These are phyloP conservation scores for Phanerochaete sordida DNA, from an alignment of 768 basidiomycete species.

Conservation along the genomic window DNA sequence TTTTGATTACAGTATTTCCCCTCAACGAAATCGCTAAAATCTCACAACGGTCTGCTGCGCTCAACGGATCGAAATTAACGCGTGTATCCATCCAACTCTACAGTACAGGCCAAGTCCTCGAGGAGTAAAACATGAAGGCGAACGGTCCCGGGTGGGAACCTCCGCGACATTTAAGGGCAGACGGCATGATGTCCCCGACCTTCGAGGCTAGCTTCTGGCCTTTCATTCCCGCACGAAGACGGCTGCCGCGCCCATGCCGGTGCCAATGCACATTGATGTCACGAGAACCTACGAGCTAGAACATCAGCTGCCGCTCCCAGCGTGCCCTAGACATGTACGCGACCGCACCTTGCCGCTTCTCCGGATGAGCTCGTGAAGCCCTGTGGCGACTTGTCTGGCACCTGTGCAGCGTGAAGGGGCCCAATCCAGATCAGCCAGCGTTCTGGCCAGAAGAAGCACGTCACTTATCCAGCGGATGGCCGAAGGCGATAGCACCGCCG, in stretches of 20 bases:
- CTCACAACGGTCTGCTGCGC: not conserved
- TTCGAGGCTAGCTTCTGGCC: not conserved
- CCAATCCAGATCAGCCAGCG: slow-evolving; percentile 16
- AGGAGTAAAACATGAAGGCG: not conserved
- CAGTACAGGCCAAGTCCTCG: not conserved
- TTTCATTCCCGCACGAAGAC: slow-evolving; percentile 26
- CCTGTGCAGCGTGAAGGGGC: slow-evolving; percentile 69
- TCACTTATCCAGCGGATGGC: slow-evolving; percentile 74
- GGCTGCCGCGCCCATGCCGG: slow-evolving; percentile 79
- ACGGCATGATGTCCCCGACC: not conserved
- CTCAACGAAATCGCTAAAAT: not conserved
- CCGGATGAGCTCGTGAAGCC: slow-evolving; percentile 69
- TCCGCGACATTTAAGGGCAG: not conserved
- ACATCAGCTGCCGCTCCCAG: slow-evolving; percentile 6
- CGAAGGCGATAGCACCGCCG: slow-evolving; percentile 87
- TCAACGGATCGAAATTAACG: not conserved
- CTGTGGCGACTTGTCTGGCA: slow-evolving; percentile 80
- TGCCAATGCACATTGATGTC: slow-evolving; percentile 88
- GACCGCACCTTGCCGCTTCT: slow-evolving; percentile 60
- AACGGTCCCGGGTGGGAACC: not conserved
- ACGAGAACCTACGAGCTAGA: slow-evolving; percentile 62
- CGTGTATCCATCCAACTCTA: not conserved
- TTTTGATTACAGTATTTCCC: not conserved
- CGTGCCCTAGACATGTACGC: slow-evolving; percentile 4
- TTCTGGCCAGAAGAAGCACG: not conserved